Conservation (phyloP, 257 asterid genomes). For the Misopates orontium region DNA sequence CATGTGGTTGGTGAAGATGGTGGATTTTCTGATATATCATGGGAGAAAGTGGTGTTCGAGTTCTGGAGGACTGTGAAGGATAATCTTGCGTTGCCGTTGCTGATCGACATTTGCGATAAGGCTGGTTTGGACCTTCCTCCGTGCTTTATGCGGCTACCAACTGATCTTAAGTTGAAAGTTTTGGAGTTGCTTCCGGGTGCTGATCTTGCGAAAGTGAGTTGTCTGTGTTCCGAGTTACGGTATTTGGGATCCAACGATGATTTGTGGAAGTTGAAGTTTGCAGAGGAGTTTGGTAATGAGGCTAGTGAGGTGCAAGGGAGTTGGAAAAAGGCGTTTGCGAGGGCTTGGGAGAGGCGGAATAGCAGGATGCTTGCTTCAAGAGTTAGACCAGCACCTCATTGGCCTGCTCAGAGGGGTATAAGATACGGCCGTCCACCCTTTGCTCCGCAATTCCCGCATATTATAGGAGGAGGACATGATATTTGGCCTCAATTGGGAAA, state of each 20-base stretch:
- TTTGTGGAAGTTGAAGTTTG: constrained; percentile 69
- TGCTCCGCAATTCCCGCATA: constrained; percentile 38
- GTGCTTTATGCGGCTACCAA: constrained; percentile 72
- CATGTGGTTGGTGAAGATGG: constrained; percentile 30
- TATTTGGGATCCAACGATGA: constrained; percentile 67
- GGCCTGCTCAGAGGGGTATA: constrained; percentile 31
- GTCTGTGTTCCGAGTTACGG: constrained; percentile 58
- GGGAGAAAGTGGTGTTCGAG: constrained; percentile 66
- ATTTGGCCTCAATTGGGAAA: constrained; percentile 29
- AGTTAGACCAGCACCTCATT: constrained; percentile 13
- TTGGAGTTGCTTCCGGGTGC: constrained; percentile 67
- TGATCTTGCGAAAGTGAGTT: constrained; percentile 62
- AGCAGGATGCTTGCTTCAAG: constrained; percentile 31
- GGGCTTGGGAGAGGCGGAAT: constrained; percentile 37
- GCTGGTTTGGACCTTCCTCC: constrained; percentile 72
- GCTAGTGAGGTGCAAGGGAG: constrained; percentile 30
- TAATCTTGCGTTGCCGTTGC: constrained; percentile 70
- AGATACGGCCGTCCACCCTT: constrained; percentile 36
- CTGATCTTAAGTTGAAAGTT: constrained; percentile 72
- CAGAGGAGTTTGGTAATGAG: constrained; percentile 46
- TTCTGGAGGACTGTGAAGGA: constrained; percentile 85
- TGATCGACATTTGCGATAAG: constrained; percentile 76
- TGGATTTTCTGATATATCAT: constrained; percentile 28
- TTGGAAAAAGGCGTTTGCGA: constrained; percentile 69
- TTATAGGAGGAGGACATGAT: constrained; percentile 50